Evolutionary conservation across 129 eudicot genomes (phyloP), one percentile per base, ranked within the genome.

Genomic region (Oenanthe sinensis): DNA sequence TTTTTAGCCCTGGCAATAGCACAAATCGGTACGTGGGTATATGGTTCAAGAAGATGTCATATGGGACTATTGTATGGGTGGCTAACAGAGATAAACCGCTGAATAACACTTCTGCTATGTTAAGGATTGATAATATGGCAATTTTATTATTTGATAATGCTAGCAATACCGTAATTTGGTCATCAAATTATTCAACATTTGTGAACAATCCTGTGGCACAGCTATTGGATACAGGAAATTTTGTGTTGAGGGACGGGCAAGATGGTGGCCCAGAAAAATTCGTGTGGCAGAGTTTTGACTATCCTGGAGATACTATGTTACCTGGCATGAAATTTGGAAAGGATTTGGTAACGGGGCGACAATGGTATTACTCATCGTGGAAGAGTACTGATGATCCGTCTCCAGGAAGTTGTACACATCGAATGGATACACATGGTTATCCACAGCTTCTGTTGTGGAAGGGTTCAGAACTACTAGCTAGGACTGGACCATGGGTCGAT

Each of bases 261-360:
- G 52, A 72, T 2, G 20, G 36, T 11, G 10, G 30, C 55, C 55
- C 44, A 12, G 84, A 45, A 16, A 67, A 26, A 68, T n/a, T 8
- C 24, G 58, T 73, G 0, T 77, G 85, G 85, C 81, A 74, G 33
- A 55, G 81, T 47, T 82, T 82, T 82, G 84, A 82, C 71, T 63
- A 76, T 71, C 84, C 84, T 0, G 75, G 37, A 14, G 78, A 82
- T 50, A 46, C 46, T 3, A 13, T 70, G 7, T 40, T 82, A 17
- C 81, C 84, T 42, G 79, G 42, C 26, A 77, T 44, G 62, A 82
- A 68, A 26, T 28, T 8, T 24, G 65, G 71, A 16, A 4, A 4
- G 60, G 54, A 28, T 17, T 71, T 39, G 24, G 50, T 71, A 42
- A 71, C 28, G 5, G 75, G 49, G 49, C 17, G 5, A 10, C 30